Conservation (phyloP, 768 basidiomycete species). For the Grammothele lineata region DNA sequence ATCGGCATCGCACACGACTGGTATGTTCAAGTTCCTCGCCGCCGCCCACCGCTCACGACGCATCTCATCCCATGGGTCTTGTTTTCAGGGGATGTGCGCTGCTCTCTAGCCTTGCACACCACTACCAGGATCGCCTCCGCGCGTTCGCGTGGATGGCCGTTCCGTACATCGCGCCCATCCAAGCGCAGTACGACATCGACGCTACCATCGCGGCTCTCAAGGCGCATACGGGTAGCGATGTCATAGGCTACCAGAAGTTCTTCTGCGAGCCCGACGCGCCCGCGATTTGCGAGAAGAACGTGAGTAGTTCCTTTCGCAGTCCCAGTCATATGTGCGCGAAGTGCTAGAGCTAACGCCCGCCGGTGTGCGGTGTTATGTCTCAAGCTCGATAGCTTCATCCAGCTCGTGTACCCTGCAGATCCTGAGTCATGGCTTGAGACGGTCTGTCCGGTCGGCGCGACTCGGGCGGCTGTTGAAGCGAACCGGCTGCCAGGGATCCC, state of each 20-base stretch:
- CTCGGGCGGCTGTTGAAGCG: conserved; percentile 26
- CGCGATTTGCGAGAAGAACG: too few species aligned
- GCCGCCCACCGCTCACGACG: too few species aligned
- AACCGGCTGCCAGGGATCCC: conserved; percentile 22
- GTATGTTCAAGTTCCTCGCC: conserved; percentile 12
- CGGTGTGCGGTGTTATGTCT: too few species aligned
- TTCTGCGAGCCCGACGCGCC: conserved; percentile 1
- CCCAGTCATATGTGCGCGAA: too few species aligned
- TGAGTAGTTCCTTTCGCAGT: too few species aligned
- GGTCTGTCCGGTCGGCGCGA: conserved; percentile 30
- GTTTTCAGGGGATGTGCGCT: neutral
- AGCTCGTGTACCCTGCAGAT: conserved; percentile 29
- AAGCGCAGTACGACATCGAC: conserved; percentile 22
- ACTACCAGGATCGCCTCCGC: conserved; percentile 35
- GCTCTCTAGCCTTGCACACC: neutral
- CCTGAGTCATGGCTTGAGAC: conserved; percentile 31
- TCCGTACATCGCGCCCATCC: conserved; percentile 28
- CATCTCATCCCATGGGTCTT: too few species aligned
- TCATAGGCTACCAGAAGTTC: conserved; percentile 40
- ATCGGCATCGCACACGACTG: conserved; percentile 34
- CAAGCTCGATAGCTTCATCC: conserved; percentile 38
- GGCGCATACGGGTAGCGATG: conserved; percentile 29
- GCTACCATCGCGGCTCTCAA: conserved; percentile 21
- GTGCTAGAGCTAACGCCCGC: too few species aligned
- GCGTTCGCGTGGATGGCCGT: conserved; percentile 35